These are phyloP conservation scores for Pythium brachiatum DNA, from an alignment of 352 stramenopile genomes.

Conservation along the genomic window DNA sequence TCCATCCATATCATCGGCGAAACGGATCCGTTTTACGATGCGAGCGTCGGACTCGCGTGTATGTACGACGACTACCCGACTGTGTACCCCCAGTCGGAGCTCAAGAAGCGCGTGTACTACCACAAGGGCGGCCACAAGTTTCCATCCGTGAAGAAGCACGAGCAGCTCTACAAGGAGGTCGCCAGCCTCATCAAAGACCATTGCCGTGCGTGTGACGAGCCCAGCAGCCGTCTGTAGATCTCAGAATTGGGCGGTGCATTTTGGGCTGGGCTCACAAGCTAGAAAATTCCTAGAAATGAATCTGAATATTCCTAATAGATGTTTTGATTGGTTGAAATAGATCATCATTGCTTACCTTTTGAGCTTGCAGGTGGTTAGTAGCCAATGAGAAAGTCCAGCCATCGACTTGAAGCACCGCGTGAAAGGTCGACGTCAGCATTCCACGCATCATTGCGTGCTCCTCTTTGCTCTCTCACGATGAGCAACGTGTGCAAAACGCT, in stretches of 20 bases:
- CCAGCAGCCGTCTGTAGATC: neutral
- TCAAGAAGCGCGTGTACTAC: constrained; percentile 31
- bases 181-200: constrained; percentile 23
- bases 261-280: neutral
- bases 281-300: neutral
- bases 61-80: constrained; percentile 35
- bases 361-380: neutral
- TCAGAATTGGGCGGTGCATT: neutral
- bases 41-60: constrained; percentile 29
- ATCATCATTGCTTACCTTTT: neutral
- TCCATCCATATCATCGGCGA: constrained; percentile 52
- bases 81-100: constrained; percentile 10
- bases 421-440: constrained; percentile 3
- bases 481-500: neutral
- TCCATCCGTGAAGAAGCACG: constrained; percentile 47
- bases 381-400: constrained; percentile 4
- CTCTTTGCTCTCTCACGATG: neutral
- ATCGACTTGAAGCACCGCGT: neutral
- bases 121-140: constrained; percentile 63
- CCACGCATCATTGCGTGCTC: neutral
- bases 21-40: constrained; percentile 35
- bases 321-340: neutral
- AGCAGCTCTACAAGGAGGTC: constrained; percentile 31
- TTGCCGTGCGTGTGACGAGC: constrained; percentile 14
- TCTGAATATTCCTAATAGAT: neutral